Conservation (phyloP, 1,284 basidiomycete genomes). For the Cryptococcus sp. region DNA sequence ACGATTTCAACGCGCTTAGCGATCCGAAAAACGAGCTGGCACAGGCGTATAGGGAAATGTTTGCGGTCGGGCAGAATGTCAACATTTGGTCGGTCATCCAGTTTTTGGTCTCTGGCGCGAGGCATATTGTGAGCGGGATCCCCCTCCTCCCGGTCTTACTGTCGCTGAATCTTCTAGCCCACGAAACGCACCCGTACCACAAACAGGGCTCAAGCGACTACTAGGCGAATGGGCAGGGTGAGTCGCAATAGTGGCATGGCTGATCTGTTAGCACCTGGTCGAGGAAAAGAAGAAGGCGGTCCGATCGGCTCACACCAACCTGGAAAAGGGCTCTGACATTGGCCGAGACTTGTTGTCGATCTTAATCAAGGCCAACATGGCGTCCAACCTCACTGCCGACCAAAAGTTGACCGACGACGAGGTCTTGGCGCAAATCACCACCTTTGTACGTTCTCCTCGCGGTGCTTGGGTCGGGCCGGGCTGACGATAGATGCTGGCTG, state of each 20-base stretch:
- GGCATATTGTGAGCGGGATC: slow-evolving; percentile 53
- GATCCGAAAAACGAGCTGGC: slow-evolving; percentile 33
- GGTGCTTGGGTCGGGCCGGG: background rate
- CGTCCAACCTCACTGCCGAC: slow-evolving; percentile 51
- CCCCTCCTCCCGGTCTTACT: slow-evolving; percentile 1
- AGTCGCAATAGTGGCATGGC: slow-evolving; percentile 7
- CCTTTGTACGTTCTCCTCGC: slow-evolving; percentile 55
- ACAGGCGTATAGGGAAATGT: slow-evolving; percentile 34
- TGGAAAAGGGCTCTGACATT: slow-evolving; percentile 50
- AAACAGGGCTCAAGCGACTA: slow-evolving; percentile 48
- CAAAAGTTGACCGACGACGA: slow-evolving; percentile 62
- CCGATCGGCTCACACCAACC: slow-evolving; percentile 22
- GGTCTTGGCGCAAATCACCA: slow-evolving; percentile 68
- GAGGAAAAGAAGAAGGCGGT: slow-evolving; percentile 50
- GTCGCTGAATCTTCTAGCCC: slow-evolving; percentile 14
- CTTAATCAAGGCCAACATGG: slow-evolving; percentile 55
- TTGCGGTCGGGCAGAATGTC: slow-evolving; percentile 38
- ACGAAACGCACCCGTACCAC: slow-evolving; percentile 43
- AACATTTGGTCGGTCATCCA: slow-evolving; percentile 56
- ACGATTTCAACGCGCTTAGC: slow-evolving; percentile 51
- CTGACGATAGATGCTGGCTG: slow-evolving; percentile 46
- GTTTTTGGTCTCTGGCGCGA: slow-evolving; percentile 57
- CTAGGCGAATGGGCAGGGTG: slow-evolving; percentile 54
- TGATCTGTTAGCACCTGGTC: slow-evolving; percentile 49
- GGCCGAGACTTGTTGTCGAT: slow-evolving; percentile 47